These are phyloP conservation scores for Phytophthora nicotianae DNA, from an alignment of 352 stramenopile species.

Conservation along the genomic window DNA sequence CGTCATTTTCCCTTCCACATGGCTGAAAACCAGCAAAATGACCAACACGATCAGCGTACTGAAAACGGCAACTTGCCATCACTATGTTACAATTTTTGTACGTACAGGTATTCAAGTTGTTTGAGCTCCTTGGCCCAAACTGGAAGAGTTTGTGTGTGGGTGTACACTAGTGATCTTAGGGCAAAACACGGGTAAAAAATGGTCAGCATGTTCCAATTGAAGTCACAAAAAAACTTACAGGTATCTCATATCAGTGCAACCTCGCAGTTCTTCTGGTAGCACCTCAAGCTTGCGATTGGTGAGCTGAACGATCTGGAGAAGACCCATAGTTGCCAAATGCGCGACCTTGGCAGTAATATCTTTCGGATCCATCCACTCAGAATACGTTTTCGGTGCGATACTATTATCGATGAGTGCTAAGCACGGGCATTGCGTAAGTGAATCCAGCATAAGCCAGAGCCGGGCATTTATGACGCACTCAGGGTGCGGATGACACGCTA, in stretches of 20 bases:
- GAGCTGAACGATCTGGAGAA: slow-evolving; percentile 31
- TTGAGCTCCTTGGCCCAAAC: background rate
- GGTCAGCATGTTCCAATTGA: too few relatives aligned
- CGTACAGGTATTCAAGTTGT: background rate
- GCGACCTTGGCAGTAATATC: slow-evolving; percentile 22
- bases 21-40: background rate
- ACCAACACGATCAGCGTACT: too few relatives aligned
- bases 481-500: slow-evolving; percentile 9
- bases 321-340: slow-evolving; percentile 14
- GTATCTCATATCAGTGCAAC: slow-evolving; percentile 27
- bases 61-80: background rate
- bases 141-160: background rate
- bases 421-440: slow-evolving; percentile 39
- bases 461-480: slow-evolving; percentile 32
- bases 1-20: background rate
- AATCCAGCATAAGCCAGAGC: slow-evolving; percentile 19
- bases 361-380: slow-evolving; percentile 30
- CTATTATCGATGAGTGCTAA: slow-evolving; percentile 39
- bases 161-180: background rate
- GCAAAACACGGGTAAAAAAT: background rate
- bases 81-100: background rate
- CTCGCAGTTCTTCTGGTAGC: slow-evolving; percentile 29
- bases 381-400: slow-evolving; percentile 15
- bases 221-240: slow-evolving; percentile 22
- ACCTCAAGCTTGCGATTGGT: slow-evolving; percentile 28